Evolutionary conservation across 805 yeast species (phyloP).

Genomic region (Metschnikowia corniflorae): DNA sequence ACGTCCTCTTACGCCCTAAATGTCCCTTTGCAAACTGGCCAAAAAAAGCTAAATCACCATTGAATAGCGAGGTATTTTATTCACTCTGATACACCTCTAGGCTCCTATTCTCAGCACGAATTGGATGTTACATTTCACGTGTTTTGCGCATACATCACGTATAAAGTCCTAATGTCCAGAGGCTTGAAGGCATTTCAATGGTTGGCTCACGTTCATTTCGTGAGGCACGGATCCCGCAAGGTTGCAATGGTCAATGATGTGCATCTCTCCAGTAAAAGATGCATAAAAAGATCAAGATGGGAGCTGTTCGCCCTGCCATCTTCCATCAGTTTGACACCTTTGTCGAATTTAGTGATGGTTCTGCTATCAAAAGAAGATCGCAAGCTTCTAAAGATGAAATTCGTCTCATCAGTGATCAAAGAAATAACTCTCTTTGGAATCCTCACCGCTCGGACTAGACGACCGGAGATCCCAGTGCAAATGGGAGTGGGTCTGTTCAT

Average conservation of each 20-base stretch:
- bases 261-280: constrained; percentile 49
- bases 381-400: constrained; percentile 86
- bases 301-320: constrained; percentile 91
- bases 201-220: no score
- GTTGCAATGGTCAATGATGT: constrained; percentile 36
- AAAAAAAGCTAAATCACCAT: no score
- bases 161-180: no score
- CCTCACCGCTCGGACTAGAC: constrained; percentile 75
- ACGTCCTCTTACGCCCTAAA: no score
- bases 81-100: no score
- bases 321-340: constrained; percentile 84
- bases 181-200: no score
- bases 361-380: constrained; percentile 77
- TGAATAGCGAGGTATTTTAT: no score
- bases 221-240: constrained; percentile 12
- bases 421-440: constrained; percentile 87
- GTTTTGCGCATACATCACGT: no score
- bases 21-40: no score
- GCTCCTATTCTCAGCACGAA: no score
- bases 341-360: constrained; percentile 93
- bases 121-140: no score
- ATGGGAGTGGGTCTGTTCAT: constrained; percentile 77
- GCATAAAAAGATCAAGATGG: constrained; percentile 62
- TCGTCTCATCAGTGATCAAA: constrained; percentile 82
- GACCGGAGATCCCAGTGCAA: constrained; percentile 74